Evolutionary conservation across 192 early-diverging fungal genomes (phyloP).

Genomic region (Rhizoclosmatium globosum): DNA sequence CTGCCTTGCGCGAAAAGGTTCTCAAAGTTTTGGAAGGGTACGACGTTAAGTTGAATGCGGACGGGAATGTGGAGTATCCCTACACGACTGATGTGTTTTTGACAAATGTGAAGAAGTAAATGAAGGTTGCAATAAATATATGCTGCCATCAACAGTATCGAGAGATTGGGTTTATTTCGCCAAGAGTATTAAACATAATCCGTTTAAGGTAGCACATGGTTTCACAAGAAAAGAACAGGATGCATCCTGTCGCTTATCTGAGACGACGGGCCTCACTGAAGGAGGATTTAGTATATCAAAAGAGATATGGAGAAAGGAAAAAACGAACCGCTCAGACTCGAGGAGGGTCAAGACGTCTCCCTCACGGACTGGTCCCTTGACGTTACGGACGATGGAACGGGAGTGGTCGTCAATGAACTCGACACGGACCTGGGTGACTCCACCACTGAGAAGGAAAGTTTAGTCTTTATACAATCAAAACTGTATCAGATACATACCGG

Average conservation of each 20-base stretch:
- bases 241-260: slow-evolving; percentile 69
- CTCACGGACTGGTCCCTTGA: slow-evolving; percentile 99
- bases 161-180: background rate
- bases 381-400: slow-evolving; percentile 99
- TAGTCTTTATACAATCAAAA: background rate
- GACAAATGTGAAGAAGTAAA: background rate
- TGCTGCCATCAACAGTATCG: background rate
- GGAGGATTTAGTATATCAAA: background rate
- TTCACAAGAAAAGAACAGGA: background rate
- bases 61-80: background rate
- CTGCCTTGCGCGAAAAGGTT: background rate
- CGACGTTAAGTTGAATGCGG: background rate
- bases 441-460: slow-evolving; percentile 67
- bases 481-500: slow-evolving; percentile 63
- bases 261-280: slow-evolving; percentile 95
- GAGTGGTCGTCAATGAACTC: slow-evolving; percentile 96
- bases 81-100: slow-evolving; percentile 1
- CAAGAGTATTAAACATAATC: background rate
- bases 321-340: slow-evolving; percentile 85
- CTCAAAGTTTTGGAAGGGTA: background rate
- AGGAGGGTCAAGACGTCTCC: slow-evolving; percentile 94
- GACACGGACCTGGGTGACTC: slow-evolving; percentile 99
- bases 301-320: background rate
- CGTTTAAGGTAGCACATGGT: background rate
- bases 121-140: background rate